Evolutionary conservation across 2,329 filamentous ascomycete species (phyloP).

Genomic region (Fusarium sp.): DNA sequence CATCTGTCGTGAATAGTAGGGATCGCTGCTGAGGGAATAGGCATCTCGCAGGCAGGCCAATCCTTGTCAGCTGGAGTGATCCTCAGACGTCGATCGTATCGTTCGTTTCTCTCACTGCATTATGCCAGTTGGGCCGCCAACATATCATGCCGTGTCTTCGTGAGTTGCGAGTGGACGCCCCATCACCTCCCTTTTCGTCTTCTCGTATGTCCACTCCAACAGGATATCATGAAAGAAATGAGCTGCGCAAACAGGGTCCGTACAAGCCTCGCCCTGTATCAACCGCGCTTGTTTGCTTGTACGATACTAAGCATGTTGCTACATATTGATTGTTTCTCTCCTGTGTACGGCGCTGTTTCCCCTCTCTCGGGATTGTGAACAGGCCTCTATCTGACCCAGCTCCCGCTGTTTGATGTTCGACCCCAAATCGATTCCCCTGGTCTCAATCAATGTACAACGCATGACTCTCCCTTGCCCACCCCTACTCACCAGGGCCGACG

Average conservation of each 20-base stretch:
- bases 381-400: constrained; percentile 41
- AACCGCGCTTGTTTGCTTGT: not conserved
- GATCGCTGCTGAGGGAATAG: constrained; percentile 16
- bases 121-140: constrained; percentile 30
- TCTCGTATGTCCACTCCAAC: constrained; percentile 13
- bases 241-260: constrained; percentile 16
- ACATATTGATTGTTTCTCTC: constrained; percentile 6
- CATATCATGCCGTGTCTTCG: constrained; percentile 31
- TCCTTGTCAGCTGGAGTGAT: constrained; percentile 36
- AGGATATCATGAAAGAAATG: constrained; percentile 17
- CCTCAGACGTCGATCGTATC: constrained; percentile 38
- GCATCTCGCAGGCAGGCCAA: constrained; percentile 31
- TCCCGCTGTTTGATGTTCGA: constrained; percentile 32
- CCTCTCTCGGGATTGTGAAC: constrained; percentile 41
- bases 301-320: not conserved
- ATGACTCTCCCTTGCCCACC: constrained; percentile 22
- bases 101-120: constrained; percentile 23
- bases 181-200: constrained; percentile 21
- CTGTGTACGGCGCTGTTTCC: constrained; percentile 35
- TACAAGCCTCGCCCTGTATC: constrained; percentile 13
- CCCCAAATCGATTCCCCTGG: constrained; percentile 24
- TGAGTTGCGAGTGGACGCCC: constrained; percentile 40
- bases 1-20: constrained; percentile 35
- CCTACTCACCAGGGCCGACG: constrained; percentile 33
- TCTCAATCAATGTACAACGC: constrained; percentile 32